phyloP scores from a whole-genome alignment of 2,329 filamentous ascomycete species.

The Calonectria pteridis region DNA sequence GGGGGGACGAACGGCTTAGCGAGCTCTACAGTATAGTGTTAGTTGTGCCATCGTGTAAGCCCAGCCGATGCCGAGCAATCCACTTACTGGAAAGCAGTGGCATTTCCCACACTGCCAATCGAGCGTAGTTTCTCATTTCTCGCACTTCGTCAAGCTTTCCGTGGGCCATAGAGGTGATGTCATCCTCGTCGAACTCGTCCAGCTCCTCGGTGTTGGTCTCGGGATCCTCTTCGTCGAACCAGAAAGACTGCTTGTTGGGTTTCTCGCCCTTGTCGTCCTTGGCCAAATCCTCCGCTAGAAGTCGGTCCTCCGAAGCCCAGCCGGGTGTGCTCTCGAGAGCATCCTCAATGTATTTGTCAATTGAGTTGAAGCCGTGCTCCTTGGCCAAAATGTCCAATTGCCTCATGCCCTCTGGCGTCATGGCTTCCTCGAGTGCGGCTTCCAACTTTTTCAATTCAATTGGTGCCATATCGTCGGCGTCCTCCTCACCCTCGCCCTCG shows the following conservation, averaged over 20 bases:
- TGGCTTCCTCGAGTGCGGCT: constrained; percentile 45
- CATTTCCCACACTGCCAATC: constrained; percentile 95
- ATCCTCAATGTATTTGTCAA: constrained; percentile 49
- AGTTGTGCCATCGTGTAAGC: constrained; percentile 2
- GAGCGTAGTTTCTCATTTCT: constrained; percentile 88
- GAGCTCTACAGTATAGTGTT: constrained; percentile 70
- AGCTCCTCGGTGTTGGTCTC: constrained; percentile 64
- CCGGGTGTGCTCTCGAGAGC: constrained; percentile 45
- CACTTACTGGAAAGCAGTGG: constrained; percentile 86
- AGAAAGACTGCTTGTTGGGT: constrained; percentile 57
- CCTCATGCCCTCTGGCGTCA: constrained; percentile 49
- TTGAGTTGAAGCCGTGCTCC: constrained; percentile 48
- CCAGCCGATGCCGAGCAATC: background rate
- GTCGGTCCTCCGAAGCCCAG: constrained; percentile 49
- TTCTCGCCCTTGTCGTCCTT: constrained; percentile 48
- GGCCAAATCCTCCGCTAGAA: constrained; percentile 48
- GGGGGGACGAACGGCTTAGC: constrained; percentile 85
- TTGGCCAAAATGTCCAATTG: constrained; percentile 53
- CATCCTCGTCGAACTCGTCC: constrained; percentile 80
- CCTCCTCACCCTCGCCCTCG: constrained; percentile 37
- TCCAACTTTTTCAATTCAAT: constrained; percentile 49
- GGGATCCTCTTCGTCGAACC: constrained; percentile 63
- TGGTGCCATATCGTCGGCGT: constrained; percentile 39
- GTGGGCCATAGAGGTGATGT: constrained; percentile 87
- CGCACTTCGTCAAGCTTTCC: constrained; percentile 88